Evolutionary conservation across 1,139 yeast species (phyloP), one percentile per base, ranked within the genome.

Genomic region (Blastobotrys malaysiensis): DNA sequence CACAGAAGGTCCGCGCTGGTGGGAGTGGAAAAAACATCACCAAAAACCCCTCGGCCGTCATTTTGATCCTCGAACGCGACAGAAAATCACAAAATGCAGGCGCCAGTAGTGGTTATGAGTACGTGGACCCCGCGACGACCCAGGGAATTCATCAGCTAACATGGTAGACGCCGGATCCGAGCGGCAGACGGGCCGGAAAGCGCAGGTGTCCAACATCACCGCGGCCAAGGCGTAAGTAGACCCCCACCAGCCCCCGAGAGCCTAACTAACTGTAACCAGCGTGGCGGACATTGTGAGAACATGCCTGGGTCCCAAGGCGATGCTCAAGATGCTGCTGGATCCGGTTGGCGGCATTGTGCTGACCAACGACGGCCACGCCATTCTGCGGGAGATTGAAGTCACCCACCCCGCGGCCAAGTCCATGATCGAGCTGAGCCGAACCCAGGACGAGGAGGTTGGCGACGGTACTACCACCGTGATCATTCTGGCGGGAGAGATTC

Each of bases 391-490:
- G 69, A 93, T 95, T 95, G 98, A 97, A 9, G 96, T 95, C 47
- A 79, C 95, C 65, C 99, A 90, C 69, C 99, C 99, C 5, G 99
- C 99, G 7, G 99, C 99, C 52, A 95, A 95, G 74, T 87, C 96
- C 36, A 95, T 95, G 98, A 88, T 95, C 68, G 99, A 95, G 73
- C 80, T 95, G 63, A 85, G 95, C 65, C 82, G 99, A 74, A 91
- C 99, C 7, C 99, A 93, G 75, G 99, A 95, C 69, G 99, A 95
- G 73, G 99, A 95, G 74, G 98, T 93, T 59, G 99, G 99, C 53
- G 99, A 93, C 70, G 99, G 99, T 59, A 93, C 99, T 57, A 93
- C 99, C 43, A 86, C 97, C 9, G 99, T 93, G 54, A 91, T 93
- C 66, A 73, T 73, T 58, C 76, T 91, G 61, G 98, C 99, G 6